Percentiles rank a stretch among this genome's conserved stretches.
phyloP scores from a whole-genome alignment of 1,284 basidiomycete genomes.

The Marasmius fiardii region DNA sequence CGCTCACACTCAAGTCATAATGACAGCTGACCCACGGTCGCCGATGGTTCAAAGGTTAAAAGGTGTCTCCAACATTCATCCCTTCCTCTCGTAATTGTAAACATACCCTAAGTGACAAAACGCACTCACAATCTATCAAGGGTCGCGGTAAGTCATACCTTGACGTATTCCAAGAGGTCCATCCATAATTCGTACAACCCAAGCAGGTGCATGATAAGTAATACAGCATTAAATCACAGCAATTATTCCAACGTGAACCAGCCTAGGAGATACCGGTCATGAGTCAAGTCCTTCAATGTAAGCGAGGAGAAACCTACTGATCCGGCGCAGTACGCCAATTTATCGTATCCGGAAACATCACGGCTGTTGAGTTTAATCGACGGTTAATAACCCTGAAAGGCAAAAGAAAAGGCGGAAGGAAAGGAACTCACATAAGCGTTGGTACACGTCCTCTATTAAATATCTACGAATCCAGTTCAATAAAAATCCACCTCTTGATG shows the following conservation, averaged over 20 bases:
- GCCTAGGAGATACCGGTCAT: slow-evolving; percentile 25
- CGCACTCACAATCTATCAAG: background rate
- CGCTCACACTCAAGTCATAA: too few species aligned
- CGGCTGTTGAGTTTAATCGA: slow-evolving; percentile 31
- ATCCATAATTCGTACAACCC: background rate
- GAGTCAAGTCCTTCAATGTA: background rate
- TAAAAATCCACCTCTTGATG: slow-evolving; percentile 22
- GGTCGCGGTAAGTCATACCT: background rate
- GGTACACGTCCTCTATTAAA: slow-evolving; percentile 57
- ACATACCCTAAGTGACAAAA: background rate
- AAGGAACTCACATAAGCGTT: slow-evolving; percentile 38
- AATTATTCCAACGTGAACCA: slow-evolving; percentile 46
- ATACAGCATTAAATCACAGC: slow-evolving; percentile 30
- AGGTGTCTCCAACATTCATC: too few species aligned
- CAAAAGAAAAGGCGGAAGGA: background rate
- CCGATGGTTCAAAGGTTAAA: too few species aligned
- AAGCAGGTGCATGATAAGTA: background rate
- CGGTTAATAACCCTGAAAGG: background rate
- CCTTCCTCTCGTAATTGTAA: too few species aligned
- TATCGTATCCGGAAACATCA: slow-evolving; percentile 55
- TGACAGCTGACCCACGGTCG: too few species aligned
- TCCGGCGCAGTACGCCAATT: slow-evolving; percentile 53
- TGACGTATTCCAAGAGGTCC: background rate
- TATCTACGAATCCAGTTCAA: slow-evolving; percentile 42
- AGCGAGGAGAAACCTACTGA: slow-evolving; percentile 34